Conservation (phyloP, 106 monocot species). For the Dendrobium nobile region DNA sequence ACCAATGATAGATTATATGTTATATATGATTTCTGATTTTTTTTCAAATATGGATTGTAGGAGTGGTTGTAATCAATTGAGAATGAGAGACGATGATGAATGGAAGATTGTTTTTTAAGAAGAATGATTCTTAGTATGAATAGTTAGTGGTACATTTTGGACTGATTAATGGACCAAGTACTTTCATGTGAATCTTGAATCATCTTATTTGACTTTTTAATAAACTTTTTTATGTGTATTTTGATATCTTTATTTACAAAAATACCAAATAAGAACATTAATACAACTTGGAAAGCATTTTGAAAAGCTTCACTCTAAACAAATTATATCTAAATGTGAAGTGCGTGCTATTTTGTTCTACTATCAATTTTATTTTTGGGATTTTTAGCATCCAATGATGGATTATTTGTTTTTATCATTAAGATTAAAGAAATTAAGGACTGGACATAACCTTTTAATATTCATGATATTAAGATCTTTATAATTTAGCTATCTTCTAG, state of each 20-base stretch:
- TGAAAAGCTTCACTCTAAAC: too few species aligned
- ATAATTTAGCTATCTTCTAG: not conserved
- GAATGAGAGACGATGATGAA: not conserved
- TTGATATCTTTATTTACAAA: too few species aligned
- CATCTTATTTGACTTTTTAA: not conserved
- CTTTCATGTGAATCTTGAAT: conserved; percentile 3
- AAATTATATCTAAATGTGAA: too few species aligned
- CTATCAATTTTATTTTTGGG: too few species aligned
- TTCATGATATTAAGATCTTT: not conserved
- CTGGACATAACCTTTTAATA: not conserved
- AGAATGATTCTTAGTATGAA: conserved; percentile 8
- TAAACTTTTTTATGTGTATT: too few species aligned
- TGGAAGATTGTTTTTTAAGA: not conserved
- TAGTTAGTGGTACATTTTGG: conserved; percentile 3
- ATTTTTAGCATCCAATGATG: too few species aligned
- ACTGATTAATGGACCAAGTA: conserved; percentile 4
- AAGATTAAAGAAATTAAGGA: not conserved
- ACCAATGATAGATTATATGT: conserved; percentile 5
- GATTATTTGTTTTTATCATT: not conserved
- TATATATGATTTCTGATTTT: not conserved
- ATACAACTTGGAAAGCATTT: too few species aligned
- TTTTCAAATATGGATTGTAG: conserved; percentile 1
- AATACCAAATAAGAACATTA: too few species aligned
- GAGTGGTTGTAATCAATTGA: conserved; percentile 4
- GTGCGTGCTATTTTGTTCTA: too few species aligned